Evolutionary conservation across 129 eudicot genomes (phyloP), one percentile per base, ranked within the genome.

Genomic region (Erigeron canadensis): DNA sequence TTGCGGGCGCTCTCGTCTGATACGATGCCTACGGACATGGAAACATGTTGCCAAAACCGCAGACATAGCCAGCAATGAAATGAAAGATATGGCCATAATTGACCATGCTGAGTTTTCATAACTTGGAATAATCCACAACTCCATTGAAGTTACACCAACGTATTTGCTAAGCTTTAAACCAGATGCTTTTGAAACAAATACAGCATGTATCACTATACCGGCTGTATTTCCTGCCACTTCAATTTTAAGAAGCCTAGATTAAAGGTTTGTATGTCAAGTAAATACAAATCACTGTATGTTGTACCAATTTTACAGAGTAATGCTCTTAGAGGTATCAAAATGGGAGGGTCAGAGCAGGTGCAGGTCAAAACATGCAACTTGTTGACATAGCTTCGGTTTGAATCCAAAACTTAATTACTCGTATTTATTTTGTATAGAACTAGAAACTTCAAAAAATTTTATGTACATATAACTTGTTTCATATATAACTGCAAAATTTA

Each of bases 81-180:
- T 90, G 78, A 94, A 94, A 46, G 99, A 90, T 69, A 94, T 84
- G 21, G 94, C 97, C 96, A 94, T 86, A 68, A 94, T 94, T 63
- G 99, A 87, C 99, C 99, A 94, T 57, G 97, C 97, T 2, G 99
- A 87, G 80, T 84, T 87, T 81, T 84, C 97, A 81, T 64, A 81
- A 75, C 82, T 78, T 60, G 93, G 93, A 45, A 87, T 72, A 15
- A 94, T 80, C 99, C 99, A 94, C 9, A 84, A 41, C 50, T 85
- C 87, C 81, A 83, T 38, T 45, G 81, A 44, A 16, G 70, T 12
- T 12, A 38, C 69, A 42, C 87, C 91, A 21, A 80, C 89, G 59
- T 90, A 90, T 41, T 73, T 82, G 23, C 74, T 80, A 40, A 94
- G 85, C 46, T 53, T 76, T 74, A 84, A 71, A 5, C 97, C 97